Percentiles rank a stretch among this genome's conserved stretches.
These are phyloP conservation scores for Trichosporon sp. DNA, from an alignment of 1,284 basidiomycete species.

Conservation along the genomic window DNA sequence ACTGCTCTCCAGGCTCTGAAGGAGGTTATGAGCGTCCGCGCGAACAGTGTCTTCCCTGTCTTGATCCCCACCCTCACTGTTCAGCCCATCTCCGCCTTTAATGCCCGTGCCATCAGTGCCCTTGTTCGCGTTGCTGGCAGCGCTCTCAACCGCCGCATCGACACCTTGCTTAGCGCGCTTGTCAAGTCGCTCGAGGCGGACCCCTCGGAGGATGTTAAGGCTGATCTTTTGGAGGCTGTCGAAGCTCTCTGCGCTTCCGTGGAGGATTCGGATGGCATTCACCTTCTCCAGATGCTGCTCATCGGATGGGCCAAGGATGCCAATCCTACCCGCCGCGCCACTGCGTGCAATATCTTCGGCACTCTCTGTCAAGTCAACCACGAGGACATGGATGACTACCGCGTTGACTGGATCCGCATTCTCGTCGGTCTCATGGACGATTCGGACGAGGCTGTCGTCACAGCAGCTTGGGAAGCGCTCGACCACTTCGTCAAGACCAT, in stretches of 20 bases:
- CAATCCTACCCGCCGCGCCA: slow-evolving; percentile 64
- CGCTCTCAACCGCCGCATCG: slow-evolving; percentile 77
- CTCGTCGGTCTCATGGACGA: slow-evolving; percentile 83
- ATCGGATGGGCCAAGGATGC: slow-evolving; percentile 82
- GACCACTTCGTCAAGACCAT: slow-evolving; percentile 85
- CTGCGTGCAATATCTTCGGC: slow-evolving; percentile 69
- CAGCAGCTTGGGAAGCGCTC: slow-evolving; percentile 74
- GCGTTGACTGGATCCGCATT: slow-evolving; percentile 92
- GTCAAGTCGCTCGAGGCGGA: slow-evolving; percentile 60
- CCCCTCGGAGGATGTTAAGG: slow-evolving; percentile 62
- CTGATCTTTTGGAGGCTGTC: slow-evolving; percentile 71
- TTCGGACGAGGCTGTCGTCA: slow-evolving; percentile 64
- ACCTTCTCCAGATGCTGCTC: slow-evolving; percentile 80
- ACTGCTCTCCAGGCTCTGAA: slow-evolving; percentile 86
- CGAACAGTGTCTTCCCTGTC: slow-evolving; percentile 94
- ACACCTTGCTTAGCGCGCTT: slow-evolving; percentile 67
- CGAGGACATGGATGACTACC: slow-evolving; percentile 73
- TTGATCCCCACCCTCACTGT: slow-evolving; percentile 88
- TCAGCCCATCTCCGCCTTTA: slow-evolving; percentile 89
- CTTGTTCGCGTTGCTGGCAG: slow-evolving; percentile 89
- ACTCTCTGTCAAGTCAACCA: slow-evolving; percentile 73
- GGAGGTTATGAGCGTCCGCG: slow-evolving; percentile 94
- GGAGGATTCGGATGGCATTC: slow-evolving; percentile 74
- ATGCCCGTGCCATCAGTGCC: slow-evolving; percentile 83
- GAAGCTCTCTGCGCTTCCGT: slow-evolving; percentile 67